A percentile compares a stretch with the other conserved stretches of the same genome.
Conservation (phyloP, 2,329 filamentous ascomycete species). For the Coniella lustricola region DNA sequence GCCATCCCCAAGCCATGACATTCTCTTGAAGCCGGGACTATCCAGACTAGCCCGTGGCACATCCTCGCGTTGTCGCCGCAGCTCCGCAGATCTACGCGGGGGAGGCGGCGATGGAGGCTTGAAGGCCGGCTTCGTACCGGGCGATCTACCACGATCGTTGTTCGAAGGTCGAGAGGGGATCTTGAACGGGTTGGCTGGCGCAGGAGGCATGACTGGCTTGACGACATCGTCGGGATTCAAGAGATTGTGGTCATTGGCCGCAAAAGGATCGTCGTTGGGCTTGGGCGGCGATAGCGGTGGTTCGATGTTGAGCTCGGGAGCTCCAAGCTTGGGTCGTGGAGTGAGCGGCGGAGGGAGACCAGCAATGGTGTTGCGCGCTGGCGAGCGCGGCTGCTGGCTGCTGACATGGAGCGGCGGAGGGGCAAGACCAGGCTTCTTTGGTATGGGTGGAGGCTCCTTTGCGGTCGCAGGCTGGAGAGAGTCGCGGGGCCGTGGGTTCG, state of each 20-base stretch:
- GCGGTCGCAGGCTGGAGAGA: constrained; percentile 27
- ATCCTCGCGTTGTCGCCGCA: constrained; percentile 42
- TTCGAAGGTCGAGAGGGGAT: constrained; percentile 43
- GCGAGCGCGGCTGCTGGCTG: constrained; percentile 10
- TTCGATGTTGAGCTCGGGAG: constrained; percentile 59
- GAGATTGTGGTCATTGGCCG: constrained; percentile 36
- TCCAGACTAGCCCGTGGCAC: constrained; percentile 54
- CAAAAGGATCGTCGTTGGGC: constrained; percentile 27
- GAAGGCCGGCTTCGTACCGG: constrained; percentile 40
- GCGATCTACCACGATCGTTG: constrained; percentile 32
- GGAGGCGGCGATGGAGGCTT: constrained; percentile 58
- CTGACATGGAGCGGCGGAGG: constrained; percentile 20
- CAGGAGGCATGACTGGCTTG: constrained; percentile 32
- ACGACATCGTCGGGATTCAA: constrained; percentile 41
- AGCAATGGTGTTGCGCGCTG: constrained; percentile 24
- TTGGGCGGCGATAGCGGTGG: constrained; percentile 65
- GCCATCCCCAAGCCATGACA: constrained; percentile 21
- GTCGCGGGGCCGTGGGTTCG: constrained; percentile 32
- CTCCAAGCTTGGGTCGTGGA: constrained; percentile 37
- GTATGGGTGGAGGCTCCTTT: constrained; percentile 27
- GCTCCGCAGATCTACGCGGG: constrained; percentile 54
- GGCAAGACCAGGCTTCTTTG: constrained; percentile 26
- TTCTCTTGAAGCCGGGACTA: constrained; percentile 43
- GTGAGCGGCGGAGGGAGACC: constrained; percentile 37
- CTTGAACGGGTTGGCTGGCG: constrained; percentile 40